Conservation (phyloP, 768 basidiomycete species). For the Omphalotus guepiniiformis region DNA sequence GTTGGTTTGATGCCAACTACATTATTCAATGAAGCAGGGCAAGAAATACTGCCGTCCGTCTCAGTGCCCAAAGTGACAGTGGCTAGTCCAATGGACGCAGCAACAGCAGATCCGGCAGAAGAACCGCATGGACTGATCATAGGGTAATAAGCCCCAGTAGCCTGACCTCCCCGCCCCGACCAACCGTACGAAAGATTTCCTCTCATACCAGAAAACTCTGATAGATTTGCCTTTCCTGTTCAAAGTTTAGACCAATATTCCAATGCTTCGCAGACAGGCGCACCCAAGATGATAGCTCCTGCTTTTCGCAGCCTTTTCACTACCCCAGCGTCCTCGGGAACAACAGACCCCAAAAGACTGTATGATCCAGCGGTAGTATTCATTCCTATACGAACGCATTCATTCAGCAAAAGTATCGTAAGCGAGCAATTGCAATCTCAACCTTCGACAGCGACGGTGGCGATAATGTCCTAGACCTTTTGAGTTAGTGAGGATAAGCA, state of each 20-base stretch:
- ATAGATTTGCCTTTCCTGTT: constrained; percentile 35
- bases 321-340: constrained; percentile 30
- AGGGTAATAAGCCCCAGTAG: constrained; percentile 45
- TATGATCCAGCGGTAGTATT: constrained; percentile 39
- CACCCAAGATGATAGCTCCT: constrained; percentile 31
- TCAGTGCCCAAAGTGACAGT: constrained; percentile 46
- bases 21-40: constrained; percentile 49
- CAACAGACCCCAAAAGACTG: constrained; percentile 28
- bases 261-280: too few relatives aligned
- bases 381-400: constrained; percentile 23
- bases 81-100: constrained; percentile 48
- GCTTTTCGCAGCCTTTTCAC: constrained; percentile 26
- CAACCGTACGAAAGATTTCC: constrained; percentile 14
- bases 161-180: constrained; percentile 36
- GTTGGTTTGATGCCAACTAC: constrained; percentile 59
- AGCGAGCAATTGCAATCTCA: neutral
- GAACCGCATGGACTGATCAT: constrained; percentile 54
- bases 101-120: constrained; percentile 55
- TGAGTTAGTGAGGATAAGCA: neutral
- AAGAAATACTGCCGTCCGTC: constrained; percentile 53
- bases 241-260: neutral
- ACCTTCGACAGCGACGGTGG: constrained; percentile 26
- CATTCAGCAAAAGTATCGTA: neutral
- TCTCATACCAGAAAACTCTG: constrained; percentile 40
- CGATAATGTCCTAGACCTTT: constrained; percentile 21